Evolutionary conservation across 495 filamentous ascomycete species (phyloP), one percentile per base, ranked within the genome.

Genomic region (Lophiostoma macrostomum): DNA sequence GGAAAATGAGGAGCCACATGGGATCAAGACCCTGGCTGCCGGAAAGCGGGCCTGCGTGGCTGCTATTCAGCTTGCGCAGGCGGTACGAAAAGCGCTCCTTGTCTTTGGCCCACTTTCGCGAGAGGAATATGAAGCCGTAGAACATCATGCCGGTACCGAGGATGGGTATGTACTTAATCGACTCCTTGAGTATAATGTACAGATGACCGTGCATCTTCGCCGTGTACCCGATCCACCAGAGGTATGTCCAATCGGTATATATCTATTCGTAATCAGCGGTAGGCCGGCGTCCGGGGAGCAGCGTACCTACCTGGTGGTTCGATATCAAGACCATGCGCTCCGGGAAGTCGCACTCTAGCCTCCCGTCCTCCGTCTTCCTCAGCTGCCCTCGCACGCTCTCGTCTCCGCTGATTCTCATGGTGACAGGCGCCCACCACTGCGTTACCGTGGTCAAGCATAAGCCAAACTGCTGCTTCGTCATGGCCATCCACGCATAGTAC

Each of bases 1-100:
- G 88, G 62, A 90, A 93, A 42, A 93, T 75, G 45, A 93, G 72
- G 36, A 93, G 72, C 88, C 88, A 93, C 88, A 91, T 91, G 1
- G 88, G 88, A 59, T 88, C 77, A 1, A 81, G 67, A 19, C 71
- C 76, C n/a, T 71, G 66, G 2, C 67, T 66, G 16, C 77, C 82
- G 11, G 76, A 72, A 31, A 78, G 60, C 2, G 78, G 78, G 12
- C 78, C 77, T 0, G 66, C 56, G 46, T 81, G 74, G 12, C 61
- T 56, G 3, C 70, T 72, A 65, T 81, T 84, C 46, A 93, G 77
- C 65, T 87, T 85, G 32, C 78, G 71, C 27, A 93, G 69, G 8
- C 87, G 79, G 51, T 86, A 75, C 13, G 78, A 79, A 34, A 93
- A 67, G 37, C 85, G 77, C 1, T 80, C 78, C 65, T 85, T 82